Percentiles rank a stretch among this genome's conserved stretches.
phyloP scores from a whole-genome alignment of 768 basidiomycete genomes.

The Boletus subcaerulescens region DNA sequence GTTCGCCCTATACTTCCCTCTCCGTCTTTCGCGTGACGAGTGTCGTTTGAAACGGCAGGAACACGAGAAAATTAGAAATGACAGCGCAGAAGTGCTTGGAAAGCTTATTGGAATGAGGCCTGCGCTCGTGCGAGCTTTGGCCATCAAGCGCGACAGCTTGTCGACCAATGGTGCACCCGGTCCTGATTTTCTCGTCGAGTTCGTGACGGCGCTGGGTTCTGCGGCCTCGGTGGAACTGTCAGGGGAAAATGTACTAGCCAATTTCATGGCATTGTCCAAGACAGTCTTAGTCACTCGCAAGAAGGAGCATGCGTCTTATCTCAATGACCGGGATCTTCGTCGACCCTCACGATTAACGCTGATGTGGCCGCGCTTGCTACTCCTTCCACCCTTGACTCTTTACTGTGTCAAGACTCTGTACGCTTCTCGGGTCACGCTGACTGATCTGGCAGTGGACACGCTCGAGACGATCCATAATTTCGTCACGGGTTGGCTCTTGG shows the following conservation, averaged over 20 bases:
- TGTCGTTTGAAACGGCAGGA: slow-evolving; percentile 56
- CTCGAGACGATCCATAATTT: slow-evolving; percentile 70
- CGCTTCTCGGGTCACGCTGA: slow-evolving; percentile 55
- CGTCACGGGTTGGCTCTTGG: slow-evolving; percentile 78
- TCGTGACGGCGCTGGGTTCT: slow-evolving; percentile 18
- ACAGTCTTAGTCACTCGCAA: slow-evolving; percentile 27
- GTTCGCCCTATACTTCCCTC: slow-evolving; percentile 42
- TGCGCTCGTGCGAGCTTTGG: slow-evolving; percentile 36
- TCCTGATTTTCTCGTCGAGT: slow-evolving; percentile 19
- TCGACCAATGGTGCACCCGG: slow-evolving; percentile 1
- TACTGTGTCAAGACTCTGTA: slow-evolving; percentile 52
- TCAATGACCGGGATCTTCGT: slow-evolving; percentile 41
- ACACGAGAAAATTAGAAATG: slow-evolving; percentile 63
- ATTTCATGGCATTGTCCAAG: slow-evolving; percentile 18
- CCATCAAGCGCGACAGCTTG: slow-evolving; percentile 2
- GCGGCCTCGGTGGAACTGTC: slow-evolving; percentile 14
- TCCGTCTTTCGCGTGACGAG: slow-evolving; percentile 65
- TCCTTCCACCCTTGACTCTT: slow-evolving; percentile 67
- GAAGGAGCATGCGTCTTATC: slow-evolving; percentile 27
- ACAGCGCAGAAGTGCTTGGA: slow-evolving; percentile 67
- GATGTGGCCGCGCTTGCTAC: slow-evolving; percentile 78
- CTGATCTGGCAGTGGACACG: slow-evolving; percentile 55
- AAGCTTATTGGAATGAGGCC: slow-evolving; percentile 54
- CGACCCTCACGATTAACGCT: slow-evolving; percentile 69
- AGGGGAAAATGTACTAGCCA: slow-evolving; percentile 8